Evolutionary conservation across 2,329 filamentous ascomycete genomes (phyloP).

Genomic region (Talaromyces funiculosus): DNA sequence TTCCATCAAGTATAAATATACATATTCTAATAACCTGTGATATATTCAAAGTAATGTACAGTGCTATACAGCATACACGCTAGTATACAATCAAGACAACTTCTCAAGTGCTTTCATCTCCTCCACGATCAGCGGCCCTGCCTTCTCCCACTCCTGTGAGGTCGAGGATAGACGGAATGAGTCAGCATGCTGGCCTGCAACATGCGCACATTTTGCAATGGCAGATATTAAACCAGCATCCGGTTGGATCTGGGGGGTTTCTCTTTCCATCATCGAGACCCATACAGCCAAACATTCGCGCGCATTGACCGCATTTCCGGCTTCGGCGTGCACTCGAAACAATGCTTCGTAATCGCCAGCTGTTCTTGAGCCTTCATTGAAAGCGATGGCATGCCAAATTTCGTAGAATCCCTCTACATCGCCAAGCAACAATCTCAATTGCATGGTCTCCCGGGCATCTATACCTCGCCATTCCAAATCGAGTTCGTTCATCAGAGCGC

Average conservation of each 20-base stretch:
- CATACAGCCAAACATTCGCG: slow-evolving; percentile 48
- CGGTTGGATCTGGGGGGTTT: slow-evolving; percentile 47
- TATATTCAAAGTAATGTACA: too few relatives aligned
- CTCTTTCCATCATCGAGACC: slow-evolving; percentile 55
- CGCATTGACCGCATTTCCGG: slow-evolving; percentile 41
- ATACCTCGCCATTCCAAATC: neutral
- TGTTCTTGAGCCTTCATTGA: slow-evolving; percentile 46
- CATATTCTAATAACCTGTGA: too few relatives aligned
- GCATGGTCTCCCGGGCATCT: slow-evolving; percentile 17
- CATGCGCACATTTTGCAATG: slow-evolving; percentile 30
- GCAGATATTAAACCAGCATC: slow-evolving; percentile 36
- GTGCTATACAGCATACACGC: neutral
- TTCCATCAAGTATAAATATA: too few relatives aligned
- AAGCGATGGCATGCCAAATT: slow-evolving; percentile 52
- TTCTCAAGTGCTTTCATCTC: slow-evolving; percentile 1
- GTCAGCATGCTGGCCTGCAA: neutral
- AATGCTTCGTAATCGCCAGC: slow-evolving; percentile 52
- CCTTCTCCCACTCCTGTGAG: neutral
- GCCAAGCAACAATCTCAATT: slow-evolving; percentile 32
- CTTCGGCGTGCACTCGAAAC: slow-evolving; percentile 46
- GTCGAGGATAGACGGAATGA: neutral
- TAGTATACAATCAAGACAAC: neutral
- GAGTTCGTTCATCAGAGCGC: slow-evolving; percentile 22
- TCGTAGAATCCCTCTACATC: slow-evolving; percentile 58
- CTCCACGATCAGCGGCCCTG: neutral